These are phyloP conservation scores for Alternaria novae-zelandiae DNA, from an alignment of 2,329 filamentous ascomycete genomes.

Conservation along the genomic window DNA sequence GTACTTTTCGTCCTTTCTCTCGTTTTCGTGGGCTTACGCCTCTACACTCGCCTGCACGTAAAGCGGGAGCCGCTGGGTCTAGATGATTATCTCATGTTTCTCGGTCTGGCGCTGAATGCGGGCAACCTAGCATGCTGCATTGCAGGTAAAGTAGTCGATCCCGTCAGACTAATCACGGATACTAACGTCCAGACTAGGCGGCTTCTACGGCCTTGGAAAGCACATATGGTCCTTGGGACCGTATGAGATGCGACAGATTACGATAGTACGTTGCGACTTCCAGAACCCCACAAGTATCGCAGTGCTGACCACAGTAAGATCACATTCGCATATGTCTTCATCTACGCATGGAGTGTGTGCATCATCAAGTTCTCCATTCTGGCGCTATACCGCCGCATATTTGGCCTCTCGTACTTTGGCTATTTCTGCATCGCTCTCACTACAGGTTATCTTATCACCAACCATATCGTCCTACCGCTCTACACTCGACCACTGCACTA, in stretches of 20 bases:
- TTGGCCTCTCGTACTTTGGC: conserved; percentile 27
- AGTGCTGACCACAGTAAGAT: conserved; percentile 18
- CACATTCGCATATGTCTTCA: conserved; percentile 33
- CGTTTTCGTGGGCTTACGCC: conserved; percentile 24
- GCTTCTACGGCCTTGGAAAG: conserved; percentile 32
- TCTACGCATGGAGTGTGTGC: conserved; percentile 35
- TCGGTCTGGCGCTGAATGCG: conserved; percentile 27
- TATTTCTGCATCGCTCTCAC: conserved; percentile 3
- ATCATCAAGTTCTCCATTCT: conserved; percentile 38
- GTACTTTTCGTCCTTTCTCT: conserved; percentile 27
- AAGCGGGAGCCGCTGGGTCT: conserved; percentile 23
- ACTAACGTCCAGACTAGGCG: conserved; percentile 10
- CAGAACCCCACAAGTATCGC: too few relatives aligned
- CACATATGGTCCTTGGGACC: conserved; percentile 31
- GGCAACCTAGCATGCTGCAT: conserved; percentile 34
- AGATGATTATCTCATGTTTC: conserved; percentile 34
- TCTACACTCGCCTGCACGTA: conserved; percentile 24
- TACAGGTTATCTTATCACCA: neutral
- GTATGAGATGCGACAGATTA: conserved; percentile 34
- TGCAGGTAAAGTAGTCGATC: conserved; percentile 11
- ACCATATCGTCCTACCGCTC: conserved; percentile 3
- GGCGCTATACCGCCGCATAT: conserved; percentile 34
- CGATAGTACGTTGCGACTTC: conserved; percentile 18
- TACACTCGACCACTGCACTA: conserved; percentile 2
- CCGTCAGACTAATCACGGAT: neutral